A percentile compares a stretch with the other conserved stretches of the same genome.
These are phyloP conservation scores for Apodospora peruviana DNA, from an alignment of 495 filamentous ascomycete species.

Conservation along the genomic window DNA sequence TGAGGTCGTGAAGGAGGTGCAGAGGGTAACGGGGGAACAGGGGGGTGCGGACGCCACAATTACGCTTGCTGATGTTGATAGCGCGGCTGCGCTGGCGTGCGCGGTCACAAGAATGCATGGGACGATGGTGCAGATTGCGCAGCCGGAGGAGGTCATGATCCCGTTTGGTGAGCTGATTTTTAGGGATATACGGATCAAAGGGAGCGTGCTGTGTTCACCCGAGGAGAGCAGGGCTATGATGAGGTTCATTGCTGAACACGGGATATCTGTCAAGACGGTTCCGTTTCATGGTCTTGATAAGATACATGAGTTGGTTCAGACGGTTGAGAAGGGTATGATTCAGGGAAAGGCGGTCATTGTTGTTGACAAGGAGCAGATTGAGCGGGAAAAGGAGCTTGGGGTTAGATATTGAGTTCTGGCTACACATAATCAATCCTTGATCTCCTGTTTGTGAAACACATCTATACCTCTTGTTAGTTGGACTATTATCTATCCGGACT, in stretches of 20 bases:
- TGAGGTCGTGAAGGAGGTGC: slow-evolving; percentile 39
- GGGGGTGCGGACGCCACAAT: slow-evolving; percentile 41
- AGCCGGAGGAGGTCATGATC: slow-evolving; percentile 40
- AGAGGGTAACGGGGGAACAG: slow-evolving; percentile 35
- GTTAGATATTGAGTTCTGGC: slow-evolving; percentile 12
- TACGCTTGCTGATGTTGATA: slow-evolving; percentile 37
- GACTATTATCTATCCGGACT: background rate
- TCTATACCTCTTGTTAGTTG: slow-evolving; percentile 23
- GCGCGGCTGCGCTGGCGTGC: slow-evolving; percentile 41
- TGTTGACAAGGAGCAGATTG: slow-evolving; percentile 32
- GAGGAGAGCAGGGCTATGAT: slow-evolving; percentile 48
- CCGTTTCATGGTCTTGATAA: slow-evolving; percentile 48
- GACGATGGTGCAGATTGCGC: slow-evolving; percentile 49
- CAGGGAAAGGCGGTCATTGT: slow-evolving; percentile 51
- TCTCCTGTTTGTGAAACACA: slow-evolving; percentile 55
- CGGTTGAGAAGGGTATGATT: slow-evolving; percentile 46
- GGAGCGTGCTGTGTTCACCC: slow-evolving; percentile 41
- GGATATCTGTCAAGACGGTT: slow-evolving; percentile 45
- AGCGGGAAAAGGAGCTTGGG: slow-evolving; percentile 17
- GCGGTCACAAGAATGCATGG: slow-evolving; percentile 53
- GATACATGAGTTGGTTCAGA: slow-evolving; percentile 41
- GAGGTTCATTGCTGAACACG: slow-evolving; percentile 42
- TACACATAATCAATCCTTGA: too few relatives aligned
- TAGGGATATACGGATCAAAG: slow-evolving; percentile 47
- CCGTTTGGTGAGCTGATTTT: slow-evolving; percentile 51